A percentile compares a stretch with the other conserved stretches of the same genome.
Conservation (phyloP, 139 green algal genomes). For the Pedinophyceae sp. region DNA sequence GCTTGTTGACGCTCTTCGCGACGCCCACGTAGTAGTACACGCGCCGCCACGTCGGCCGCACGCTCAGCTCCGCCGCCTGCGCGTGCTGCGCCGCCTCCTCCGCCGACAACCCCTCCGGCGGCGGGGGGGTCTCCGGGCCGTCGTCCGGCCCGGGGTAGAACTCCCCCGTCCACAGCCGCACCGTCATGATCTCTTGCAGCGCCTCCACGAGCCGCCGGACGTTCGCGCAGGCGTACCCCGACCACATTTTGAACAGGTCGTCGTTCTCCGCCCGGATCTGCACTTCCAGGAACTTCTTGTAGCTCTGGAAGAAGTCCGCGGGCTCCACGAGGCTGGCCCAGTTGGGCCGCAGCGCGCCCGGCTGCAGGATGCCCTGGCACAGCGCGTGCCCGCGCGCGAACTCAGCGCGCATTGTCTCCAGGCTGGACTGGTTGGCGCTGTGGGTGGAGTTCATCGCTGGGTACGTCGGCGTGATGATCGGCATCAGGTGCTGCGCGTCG, state of each 20-base stretch:
- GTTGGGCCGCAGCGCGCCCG: constrained; percentile 11
- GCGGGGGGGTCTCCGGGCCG: no score
- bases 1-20: no score
- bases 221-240: constrained; percentile 70
- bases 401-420: constrained; percentile 52
- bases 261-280: constrained; percentile 44
- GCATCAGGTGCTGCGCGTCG: constrained; percentile 73
- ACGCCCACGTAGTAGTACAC: no score
- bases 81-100: no score
- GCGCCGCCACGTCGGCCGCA: no score
- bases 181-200: neutral
- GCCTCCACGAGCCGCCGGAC: constrained; percentile 48
- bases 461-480: constrained; percentile 95
- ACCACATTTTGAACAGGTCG: constrained; percentile 60
- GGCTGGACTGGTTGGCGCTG: constrained; percentile 75
- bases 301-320: constrained; percentile 51
- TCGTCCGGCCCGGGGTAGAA: no score
- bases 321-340: constrained; percentile 53
- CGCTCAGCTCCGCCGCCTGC: no score
- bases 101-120: no score
- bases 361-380: constrained; percentile 20
- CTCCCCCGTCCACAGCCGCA: neutral
- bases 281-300: constrained; percentile 67
- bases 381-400: constrained; percentile 36
- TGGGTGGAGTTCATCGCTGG: constrained; percentile 86